Evolutionary conservation across 805 yeast genomes (phyloP).

Genomic region (Candida qinlingensis): DNA sequence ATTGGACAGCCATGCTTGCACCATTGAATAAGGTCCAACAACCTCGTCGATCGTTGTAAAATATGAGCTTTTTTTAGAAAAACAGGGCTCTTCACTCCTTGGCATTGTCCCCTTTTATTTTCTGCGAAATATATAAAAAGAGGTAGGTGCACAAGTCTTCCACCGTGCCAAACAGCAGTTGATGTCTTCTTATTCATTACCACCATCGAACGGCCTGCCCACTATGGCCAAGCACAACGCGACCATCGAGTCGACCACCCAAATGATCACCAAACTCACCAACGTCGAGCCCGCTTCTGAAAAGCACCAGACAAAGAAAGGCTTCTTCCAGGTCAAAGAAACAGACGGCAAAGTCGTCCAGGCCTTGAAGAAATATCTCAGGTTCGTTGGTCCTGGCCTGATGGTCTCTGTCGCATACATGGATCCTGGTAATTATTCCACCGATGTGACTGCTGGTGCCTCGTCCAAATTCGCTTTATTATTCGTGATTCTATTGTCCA

Average conservation of each 20-base stretch:
- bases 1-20: too few species aligned
- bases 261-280: neutral
- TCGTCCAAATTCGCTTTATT: constrained; percentile 66
- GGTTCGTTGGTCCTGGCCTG: constrained; percentile 83
- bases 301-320: neutral
- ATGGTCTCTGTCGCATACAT: constrained; percentile 87
- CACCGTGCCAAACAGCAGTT: too few species aligned
- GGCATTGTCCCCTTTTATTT: too few species aligned
- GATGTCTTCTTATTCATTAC: too few species aligned
- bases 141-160: too few species aligned
- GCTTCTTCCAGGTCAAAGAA: constrained; percentile 13
- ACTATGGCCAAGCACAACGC: neutral
- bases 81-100: too few species aligned
- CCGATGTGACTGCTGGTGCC: constrained; percentile 88
- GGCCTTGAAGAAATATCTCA: constrained; percentile 46
- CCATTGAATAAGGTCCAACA: too few species aligned
- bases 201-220: neutral
- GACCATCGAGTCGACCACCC: neutral
- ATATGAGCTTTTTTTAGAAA: too few species aligned
- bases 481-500: constrained; percentile 70
- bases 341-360: constrained; percentile 14
- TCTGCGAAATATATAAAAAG: too few species aligned
- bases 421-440: constrained; percentile 92
- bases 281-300: neutral
- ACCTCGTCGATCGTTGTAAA: too few species aligned